Base-by-base conservation (phyloP, 2,329 filamentous ascomycete genomes). In the Pseudocercospora vitis region DNA sequence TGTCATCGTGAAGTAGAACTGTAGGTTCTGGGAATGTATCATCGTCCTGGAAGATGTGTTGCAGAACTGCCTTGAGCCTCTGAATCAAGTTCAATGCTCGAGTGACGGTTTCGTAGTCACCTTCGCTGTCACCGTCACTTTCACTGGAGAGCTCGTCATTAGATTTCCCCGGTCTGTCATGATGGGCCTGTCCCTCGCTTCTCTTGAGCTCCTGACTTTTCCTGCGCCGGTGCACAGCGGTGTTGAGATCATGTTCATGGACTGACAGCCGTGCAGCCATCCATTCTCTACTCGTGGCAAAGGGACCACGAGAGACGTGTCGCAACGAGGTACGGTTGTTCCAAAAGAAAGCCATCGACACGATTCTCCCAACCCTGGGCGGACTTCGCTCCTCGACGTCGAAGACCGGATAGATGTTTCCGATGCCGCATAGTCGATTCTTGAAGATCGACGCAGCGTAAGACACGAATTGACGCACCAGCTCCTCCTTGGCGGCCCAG, bases 1-100 rank as follows among this genome's bases (percentile, higher is more conserved):
- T 16, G 24, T 57, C 55, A 7, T 39, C 19, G 16, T 57, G 55
- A 5, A 49, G 45, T 7, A 57, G 35, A 12, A 49, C 35, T 2
- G 37, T 52, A 3, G 37, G 12, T 23, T 55, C 26, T 16, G n/a
- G n/a, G n/a, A n/a, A n/a, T n/a, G n/a, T n/a, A n/a, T 5, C 12
- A n/a, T 48, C 26, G 3, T 54, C 33, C 4, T 16, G 16, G 19
- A 3, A 7, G 21, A 51, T 44, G n/a, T n/a, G n/a, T n/a, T n/a
- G n/a, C n/a, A n/a, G n/a, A n/a, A n/a, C n/a, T n/a, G n/a, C n/a
- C n/a, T n/a, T n/a, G n/a, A n/a, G n/a, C n/a, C n/a, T n/a, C n/a
- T n/a, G n/a, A n/a, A n/a, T n/a, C n/a, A n/a, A n/a, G n/a, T n/a
- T n/a, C n/a, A n/a, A n/a, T n/a, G n/a, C n/a, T n/a, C n/a, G n/a